These are phyloP conservation scores for Backusella tuberculispora DNA, from an alignment of 192 early-diverging fungal genomes.

Conservation along the genomic window DNA sequence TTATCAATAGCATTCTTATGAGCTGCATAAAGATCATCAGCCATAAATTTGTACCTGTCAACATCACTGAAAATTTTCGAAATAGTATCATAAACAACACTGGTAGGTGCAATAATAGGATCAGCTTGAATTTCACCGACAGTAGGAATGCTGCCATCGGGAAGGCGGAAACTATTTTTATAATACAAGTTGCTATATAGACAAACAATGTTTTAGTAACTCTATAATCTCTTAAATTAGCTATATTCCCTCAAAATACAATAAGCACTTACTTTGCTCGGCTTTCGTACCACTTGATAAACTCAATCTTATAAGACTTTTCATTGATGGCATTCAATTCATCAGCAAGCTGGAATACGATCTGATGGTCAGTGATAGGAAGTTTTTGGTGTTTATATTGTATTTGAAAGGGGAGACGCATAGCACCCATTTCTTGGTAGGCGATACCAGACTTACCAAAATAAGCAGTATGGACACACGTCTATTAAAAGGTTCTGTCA, in stretches of 20 bases:
- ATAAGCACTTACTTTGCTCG: constrained; percentile 33
- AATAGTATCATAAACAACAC: not conserved
- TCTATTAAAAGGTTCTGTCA: not conserved
- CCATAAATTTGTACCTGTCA: constrained; percentile 23
- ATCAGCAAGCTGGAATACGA: constrained; percentile 34
- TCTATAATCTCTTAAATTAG: too few relatives aligned
- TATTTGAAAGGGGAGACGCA: too few relatives aligned
- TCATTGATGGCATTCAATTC: constrained; percentile 28
- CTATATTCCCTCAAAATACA: too few relatives aligned
- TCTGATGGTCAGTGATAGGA: constrained; percentile 32
- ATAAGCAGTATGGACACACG: constrained; percentile 37
- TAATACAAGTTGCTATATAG: constrained; percentile 20
- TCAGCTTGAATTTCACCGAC: constrained; percentile 12
- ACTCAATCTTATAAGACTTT: constrained; percentile 11
- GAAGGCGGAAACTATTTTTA: constrained; percentile 20
- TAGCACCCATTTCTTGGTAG: constrained; percentile 37
- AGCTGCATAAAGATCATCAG: constrained; percentile 24
- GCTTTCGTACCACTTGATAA: constrained; percentile 19
- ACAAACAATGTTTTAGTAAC: too few relatives aligned
- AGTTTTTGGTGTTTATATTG: too few relatives aligned
- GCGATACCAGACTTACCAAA: constrained; percentile 27
- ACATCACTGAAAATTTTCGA: not conserved
- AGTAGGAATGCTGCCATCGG: constrained; percentile 24
- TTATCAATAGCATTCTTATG: constrained; percentile 21
- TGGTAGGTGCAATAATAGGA: not conserved